Base-by-base conservation (phyloP, 2,329 filamentous ascomycete species). In the Myriosclerotinia scirpicola region DNA sequence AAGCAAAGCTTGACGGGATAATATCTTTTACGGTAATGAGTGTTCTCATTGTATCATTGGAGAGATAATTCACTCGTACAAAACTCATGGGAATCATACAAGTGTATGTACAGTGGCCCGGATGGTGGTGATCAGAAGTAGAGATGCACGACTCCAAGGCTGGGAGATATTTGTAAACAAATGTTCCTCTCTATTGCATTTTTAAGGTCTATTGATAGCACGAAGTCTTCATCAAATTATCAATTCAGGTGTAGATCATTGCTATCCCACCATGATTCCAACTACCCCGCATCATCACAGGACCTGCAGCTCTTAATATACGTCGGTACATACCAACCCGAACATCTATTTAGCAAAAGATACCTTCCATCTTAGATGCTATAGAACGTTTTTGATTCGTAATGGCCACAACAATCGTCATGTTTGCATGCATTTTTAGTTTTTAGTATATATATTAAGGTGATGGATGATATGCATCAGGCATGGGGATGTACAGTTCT, bases 311-410 rank as follows among this genome's bases (percentile, higher is more conserved):
- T 48, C 26, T 59, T 36, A 42, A 48, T 14, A 48, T 46, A 20
- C 20, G 30, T 59, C 56, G 56, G 56, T 36, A 48, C 26, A 48
- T 59, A 59, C 20, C 26, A 48, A 14, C 42, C 42, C 56, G 56
- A 59, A 59, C 12, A 15, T n/a, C 42, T 22, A 46, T 36, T 59
- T 48, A 59, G 20, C 42, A 48, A 7, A 22, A 11, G 42, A n/a
- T 36, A 48, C 46, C 36, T 48, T 59, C 26, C 56, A 15, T n/a
- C 17, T 26, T 36, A 8, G 11, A 15, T 59, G 6, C 42, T n/a
- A 17, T 22, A 34, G 15, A 15, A n/a, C 48, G 11, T 48, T 7
- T 59, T 34, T 22, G 42, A 48, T 59, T 48, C 17, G 26, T n/a
- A 36, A 8, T 48, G 3, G 36, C 26, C 6, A 30, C 11, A 48